Base-by-base conservation (phyloP, 129 eudicot species). In the Escallonia herrerae region DNA sequence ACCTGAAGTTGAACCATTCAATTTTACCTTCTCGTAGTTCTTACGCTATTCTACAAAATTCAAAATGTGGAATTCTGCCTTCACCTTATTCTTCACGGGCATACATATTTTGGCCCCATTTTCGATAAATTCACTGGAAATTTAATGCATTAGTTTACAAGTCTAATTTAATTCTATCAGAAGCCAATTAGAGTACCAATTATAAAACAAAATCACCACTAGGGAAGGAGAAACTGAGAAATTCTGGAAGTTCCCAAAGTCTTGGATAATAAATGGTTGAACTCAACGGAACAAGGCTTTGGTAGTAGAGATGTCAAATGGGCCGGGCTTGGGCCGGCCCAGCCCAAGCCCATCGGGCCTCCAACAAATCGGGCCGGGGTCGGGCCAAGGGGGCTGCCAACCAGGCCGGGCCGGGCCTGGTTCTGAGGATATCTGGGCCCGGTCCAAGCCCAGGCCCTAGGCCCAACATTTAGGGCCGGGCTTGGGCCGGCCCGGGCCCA, bases 291-390 rank as follows among this genome's bases (percentile, higher is more conserved):
- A 22, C 8, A 8, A 69, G 2, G 33, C 48, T 44, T 1, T 83
- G 40, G 85, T 64, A 12, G 93, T 86, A 75, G 86, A 59, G 56
- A 95, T 97, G 68, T 89, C 91, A 39, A 89, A 95, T 41, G 99
- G 86, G 61, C 83, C 67, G 63, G 99, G 86, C 99, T 89, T 94
- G 72, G 89, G 97, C 8, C 99, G 96, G 77, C 86, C 89, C 22
- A 94, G 89, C 65, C 99, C 99, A 69, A 96, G 96, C 67, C 99
- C n/a, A n/a, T n/a, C n/a, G n/a, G n/a, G n/a, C n/a, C n/a, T n/a
- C n/a, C n/a, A n/a, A n/a, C n/a, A n/a, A n/a, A n/a, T n/a, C n/a
- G n/a, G n/a, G n/a, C n/a, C n/a, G n/a, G n/a, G n/a, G n/a, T n/a
- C n/a, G n/a, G n/a, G n/a, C n/a, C n/a, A n/a, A n/a, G n/a, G n/a